Evolutionary conservation across 2,329 filamentous ascomycete genomes (phyloP).

Genomic region (Tothia fuscella): DNA sequence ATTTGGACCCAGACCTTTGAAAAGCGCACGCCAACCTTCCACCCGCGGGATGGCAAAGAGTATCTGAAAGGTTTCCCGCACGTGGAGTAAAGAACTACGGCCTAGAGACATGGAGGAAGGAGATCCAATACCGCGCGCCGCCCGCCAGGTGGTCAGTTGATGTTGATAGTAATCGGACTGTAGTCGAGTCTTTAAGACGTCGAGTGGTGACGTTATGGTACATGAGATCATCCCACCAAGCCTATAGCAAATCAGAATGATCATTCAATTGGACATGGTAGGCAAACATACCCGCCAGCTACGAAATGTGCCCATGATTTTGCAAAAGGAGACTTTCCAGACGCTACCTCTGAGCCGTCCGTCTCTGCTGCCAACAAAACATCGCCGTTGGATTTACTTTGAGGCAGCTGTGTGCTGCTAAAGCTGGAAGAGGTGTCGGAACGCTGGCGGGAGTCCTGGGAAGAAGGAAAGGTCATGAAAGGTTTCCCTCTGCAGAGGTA

Average conservation of each 20-base stretch:
- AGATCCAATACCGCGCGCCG: slow-evolving; percentile 43
- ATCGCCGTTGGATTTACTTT: slow-evolving; percentile 6
- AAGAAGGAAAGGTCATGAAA: slow-evolving; percentile 13
- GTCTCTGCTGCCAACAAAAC: background rate
- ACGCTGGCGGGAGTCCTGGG: slow-evolving; percentile 16
- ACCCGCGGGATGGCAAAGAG: slow-evolving; percentile 65
- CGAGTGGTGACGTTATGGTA: slow-evolving; percentile 84
- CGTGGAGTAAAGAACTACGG: slow-evolving; percentile 58
- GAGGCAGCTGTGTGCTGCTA: background rate
- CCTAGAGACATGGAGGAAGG: slow-evolving; percentile 50
- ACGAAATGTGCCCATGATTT: slow-evolving; percentile 90
- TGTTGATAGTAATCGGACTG: slow-evolving; percentile 92
- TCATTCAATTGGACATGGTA: background rate
- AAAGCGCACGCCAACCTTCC: slow-evolving; percentile 78
- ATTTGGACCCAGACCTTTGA: slow-evolving; percentile 88
- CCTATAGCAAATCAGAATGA: slow-evolving; percentile 33
- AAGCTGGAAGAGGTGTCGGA: slow-evolving; percentile 9
- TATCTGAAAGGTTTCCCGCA: slow-evolving; percentile 78
- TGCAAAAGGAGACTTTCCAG: slow-evolving; percentile 29
- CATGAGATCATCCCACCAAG: slow-evolving; percentile 84
- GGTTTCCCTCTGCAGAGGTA: no score
- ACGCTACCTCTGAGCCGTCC: slow-evolving; percentile 2
- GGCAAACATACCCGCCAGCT: slow-evolving; percentile 59
- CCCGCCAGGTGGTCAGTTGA: slow-evolving; percentile 58
- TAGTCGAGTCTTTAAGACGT: slow-evolving; percentile 84